These are phyloP conservation scores for Lactarius tabidus DNA, from an alignment of 768 basidiomycete genomes.

Conservation along the genomic window DNA sequence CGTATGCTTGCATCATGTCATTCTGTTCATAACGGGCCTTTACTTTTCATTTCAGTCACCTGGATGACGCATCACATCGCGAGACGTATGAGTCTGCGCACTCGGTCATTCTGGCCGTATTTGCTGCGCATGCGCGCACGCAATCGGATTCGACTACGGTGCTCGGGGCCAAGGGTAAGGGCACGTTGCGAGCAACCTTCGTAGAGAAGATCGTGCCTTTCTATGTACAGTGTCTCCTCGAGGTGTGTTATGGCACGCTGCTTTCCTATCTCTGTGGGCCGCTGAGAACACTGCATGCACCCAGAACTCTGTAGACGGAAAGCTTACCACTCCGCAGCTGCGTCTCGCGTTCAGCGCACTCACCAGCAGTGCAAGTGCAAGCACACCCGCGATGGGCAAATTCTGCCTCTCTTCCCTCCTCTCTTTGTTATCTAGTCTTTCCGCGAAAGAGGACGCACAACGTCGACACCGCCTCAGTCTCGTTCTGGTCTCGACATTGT, in stretches of 20 bases:
- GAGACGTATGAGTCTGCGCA: slow-evolving; percentile 87
- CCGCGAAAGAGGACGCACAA: slow-evolving; percentile 23
- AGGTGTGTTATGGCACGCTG: slow-evolving; percentile 41
- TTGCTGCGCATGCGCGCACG: slow-evolving; percentile 53
- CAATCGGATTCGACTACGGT: slow-evolving; percentile 16
- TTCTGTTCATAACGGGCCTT: slow-evolving; percentile 10
- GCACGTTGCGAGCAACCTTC: slow-evolving; percentile 32
- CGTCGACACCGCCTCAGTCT: slow-evolving; percentile 55
- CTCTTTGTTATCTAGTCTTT: slow-evolving; percentile 26
- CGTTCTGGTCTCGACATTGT: slow-evolving; percentile 59
- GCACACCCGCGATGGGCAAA: slow-evolving; percentile 53
- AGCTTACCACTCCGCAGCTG: slow-evolving; percentile 61
- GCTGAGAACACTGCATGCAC: neutral
- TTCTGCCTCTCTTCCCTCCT: slow-evolving; percentile 45
- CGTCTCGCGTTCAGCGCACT: slow-evolving; percentile 72
- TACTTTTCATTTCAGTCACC: slow-evolving; percentile 42
- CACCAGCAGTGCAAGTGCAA: slow-evolving; percentile 50
- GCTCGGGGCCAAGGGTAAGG: slow-evolving; percentile 5
- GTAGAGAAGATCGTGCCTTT: slow-evolving; percentile 63
- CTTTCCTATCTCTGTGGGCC: neutral
- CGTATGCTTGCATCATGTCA: slow-evolving; percentile 44
- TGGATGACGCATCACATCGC: slow-evolving; percentile 53
- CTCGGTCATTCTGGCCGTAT: slow-evolving; percentile 74
- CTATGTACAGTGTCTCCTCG: slow-evolving; percentile 66
- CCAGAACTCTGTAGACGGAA: slow-evolving; percentile 61